Evolutionary conservation across 192 early-diverging fungal genomes (phyloP), one percentile per base, ranked within the genome.

Genomic region (Mortierella hygrophila): DNA sequence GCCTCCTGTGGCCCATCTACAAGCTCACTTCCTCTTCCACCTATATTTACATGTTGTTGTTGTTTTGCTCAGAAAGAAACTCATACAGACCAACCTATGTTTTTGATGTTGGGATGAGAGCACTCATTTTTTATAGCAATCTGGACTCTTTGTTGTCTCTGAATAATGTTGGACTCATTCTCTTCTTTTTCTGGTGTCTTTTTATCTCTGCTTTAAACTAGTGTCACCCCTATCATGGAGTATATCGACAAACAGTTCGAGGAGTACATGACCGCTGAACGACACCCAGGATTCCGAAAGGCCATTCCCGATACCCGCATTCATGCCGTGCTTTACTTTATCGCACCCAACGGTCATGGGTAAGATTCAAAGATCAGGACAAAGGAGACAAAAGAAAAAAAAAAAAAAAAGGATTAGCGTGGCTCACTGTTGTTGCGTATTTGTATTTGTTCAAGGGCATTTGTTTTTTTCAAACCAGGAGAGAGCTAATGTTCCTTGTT

Each of bases 211-310:
- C 38, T 70, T 70, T 71, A 38, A 52, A 26, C 89, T 91, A 91
- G 97, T 86, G 94, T 97, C 92, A 94, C 95, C 38, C 97, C 98
- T 23, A 95, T 99, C 76, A 92, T 99, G 55, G 95, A 97, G 74
- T 99, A 98, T 87, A 94, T 99, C 74, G 97, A 99, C 89, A 96
- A 97, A 76, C 98, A 99, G 91, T 98, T 97, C 88, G 93, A 95
- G 80, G 93, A 90, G 82, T 97, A 97, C 84, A 93, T 98, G 90
- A 91, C 93, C 76, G 95, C 95, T 82, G 98, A 99, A 89, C 89
- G 93, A 83, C 90, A 94, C 82, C 90, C 94, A 42, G 86, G 82
- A 88, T 91, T 96, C 77, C 92, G 97, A 79, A 91, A 92, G 74
- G 91, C 94, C 69, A 91, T 94, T 55, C 93, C 96, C 78, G 98